phyloP scores from a whole-genome alignment of 345 rosid species.

The Populus euphratica region DNA sequence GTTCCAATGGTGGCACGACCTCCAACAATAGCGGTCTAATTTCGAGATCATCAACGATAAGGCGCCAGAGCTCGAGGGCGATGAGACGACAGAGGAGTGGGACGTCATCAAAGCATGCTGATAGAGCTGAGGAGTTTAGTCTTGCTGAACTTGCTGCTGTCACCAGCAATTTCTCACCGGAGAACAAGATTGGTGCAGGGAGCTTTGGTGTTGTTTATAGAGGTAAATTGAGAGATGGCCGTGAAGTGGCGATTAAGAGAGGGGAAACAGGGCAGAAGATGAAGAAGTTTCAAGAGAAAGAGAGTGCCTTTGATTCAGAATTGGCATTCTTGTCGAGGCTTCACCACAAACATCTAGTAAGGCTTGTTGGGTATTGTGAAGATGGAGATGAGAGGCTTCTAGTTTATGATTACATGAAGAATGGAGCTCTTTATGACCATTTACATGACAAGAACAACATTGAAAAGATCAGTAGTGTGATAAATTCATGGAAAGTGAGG shows the following conservation, averaged over 20 bases:
- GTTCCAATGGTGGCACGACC: conserved; percentile 42
- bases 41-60: conserved; percentile 60
- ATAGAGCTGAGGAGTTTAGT: conserved; percentile 71
- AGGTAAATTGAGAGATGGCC: conserved; percentile 66
- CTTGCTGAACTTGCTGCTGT: conserved; percentile 70
- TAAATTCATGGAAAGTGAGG: conserved; percentile 87
- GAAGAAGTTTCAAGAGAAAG: conserved; percentile 86
- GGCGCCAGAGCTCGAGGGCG: conserved; percentile 71
- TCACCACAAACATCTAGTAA: conserved; percentile 84
- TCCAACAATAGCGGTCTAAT: conserved; percentile 49
- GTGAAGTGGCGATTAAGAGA: conserved; percentile 87
- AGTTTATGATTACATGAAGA: conserved; percentile 89
- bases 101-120: conserved; percentile 76
- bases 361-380: conserved; percentile 85
- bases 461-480: conserved; percentile 50
- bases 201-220: conserved; percentile 84
- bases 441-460: conserved; percentile 58
- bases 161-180: conserved; percentile 61
- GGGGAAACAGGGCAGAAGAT: conserved; percentile 60
- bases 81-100: conserved; percentile 95
- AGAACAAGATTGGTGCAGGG: conserved; percentile 84
- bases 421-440: conserved; percentile 82
- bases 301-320: conserved; percentile 85
- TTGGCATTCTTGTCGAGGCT: conserved; percentile 76
- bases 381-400: conserved; percentile 74